Conservation (phyloP, 768 basidiomycete species). For the Panus rudis region DNA sequence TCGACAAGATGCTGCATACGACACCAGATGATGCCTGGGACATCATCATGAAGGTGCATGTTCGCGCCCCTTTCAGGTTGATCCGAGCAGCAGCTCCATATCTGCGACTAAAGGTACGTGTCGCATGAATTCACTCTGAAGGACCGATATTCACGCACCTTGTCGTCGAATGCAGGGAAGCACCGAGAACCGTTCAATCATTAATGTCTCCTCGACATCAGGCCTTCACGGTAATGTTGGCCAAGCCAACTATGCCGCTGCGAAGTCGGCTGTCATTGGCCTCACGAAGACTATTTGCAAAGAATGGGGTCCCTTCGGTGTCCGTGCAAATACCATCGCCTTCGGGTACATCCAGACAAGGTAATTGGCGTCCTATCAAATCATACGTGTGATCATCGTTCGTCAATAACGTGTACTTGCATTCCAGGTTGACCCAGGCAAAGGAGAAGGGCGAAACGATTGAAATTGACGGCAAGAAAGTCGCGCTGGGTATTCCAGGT, state of each 20-base stretch:
- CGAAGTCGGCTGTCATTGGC: slow-evolving; percentile 72
- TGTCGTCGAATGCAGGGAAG: slow-evolving; percentile 29
- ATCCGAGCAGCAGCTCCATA: slow-evolving; percentile 80
- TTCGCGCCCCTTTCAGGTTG: slow-evolving; percentile 81
- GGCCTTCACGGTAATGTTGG: slow-evolving; percentile 86
- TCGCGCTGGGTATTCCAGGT: slow-evolving; percentile 73
- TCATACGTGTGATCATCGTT: not conserved
- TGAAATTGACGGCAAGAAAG: slow-evolving; percentile 77
- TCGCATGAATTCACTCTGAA: not conserved
- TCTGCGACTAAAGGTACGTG: slow-evolving; percentile 63
- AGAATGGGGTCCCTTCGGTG: slow-evolving; percentile 80
- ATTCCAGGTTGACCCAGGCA: slow-evolving; percentile 58
- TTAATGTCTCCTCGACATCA: slow-evolving; percentile 78
- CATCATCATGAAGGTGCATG: slow-evolving; percentile 78
- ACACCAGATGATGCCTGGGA: slow-evolving; percentile 79
- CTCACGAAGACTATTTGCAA: slow-evolving; percentile 83
- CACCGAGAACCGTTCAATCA: slow-evolving; percentile 64
- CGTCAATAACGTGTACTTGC: not conserved
- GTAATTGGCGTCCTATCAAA: slow-evolving; percentile 33
- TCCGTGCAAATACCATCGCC: slow-evolving; percentile 77
- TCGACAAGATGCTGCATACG: slow-evolving; percentile 84
- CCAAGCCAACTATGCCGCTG: slow-evolving; percentile 77
- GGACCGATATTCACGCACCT: not conserved
- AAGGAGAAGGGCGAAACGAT: slow-evolving; percentile 75
- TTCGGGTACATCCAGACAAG: slow-evolving; percentile 75